These are phyloP conservation scores for Mortierella sp. DNA, from an alignment of 371 early-diverging fungal species.

Conservation along the genomic window DNA sequence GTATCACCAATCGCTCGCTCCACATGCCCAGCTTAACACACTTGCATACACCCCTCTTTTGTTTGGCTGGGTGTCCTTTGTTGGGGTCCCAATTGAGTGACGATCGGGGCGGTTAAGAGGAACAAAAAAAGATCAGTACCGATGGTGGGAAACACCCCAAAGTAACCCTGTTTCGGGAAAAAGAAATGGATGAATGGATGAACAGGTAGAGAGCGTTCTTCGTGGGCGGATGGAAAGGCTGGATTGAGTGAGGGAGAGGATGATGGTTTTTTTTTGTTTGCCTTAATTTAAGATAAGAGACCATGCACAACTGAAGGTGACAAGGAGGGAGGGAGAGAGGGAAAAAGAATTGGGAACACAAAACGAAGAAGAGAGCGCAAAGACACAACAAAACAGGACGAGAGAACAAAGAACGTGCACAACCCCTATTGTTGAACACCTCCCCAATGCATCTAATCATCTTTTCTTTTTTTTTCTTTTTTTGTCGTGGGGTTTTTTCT, in stretches of 20 bases:
- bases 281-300: constrained; percentile 11
- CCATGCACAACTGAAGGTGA: constrained; percentile 1
- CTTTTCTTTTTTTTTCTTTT: neutral
- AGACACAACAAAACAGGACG: constrained; percentile 1
- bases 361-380: neutral
- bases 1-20: neutral
- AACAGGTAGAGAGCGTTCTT: neutral
- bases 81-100: neutral
- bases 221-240: neutral
- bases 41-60: neutral
- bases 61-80: neutral
- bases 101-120: neutral
- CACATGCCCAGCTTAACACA: neutral
- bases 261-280: neutral
- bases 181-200: neutral
- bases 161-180: neutral
- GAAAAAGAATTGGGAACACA: constrained; percentile 6
- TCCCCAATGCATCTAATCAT: neutral
- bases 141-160: neutral
- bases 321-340: neutral
- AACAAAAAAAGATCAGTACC: neutral
- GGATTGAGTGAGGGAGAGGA: neutral
- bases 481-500: neutral
- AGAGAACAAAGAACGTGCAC: constrained; percentile 37
- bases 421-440: neutral